phyloP scores from a whole-genome alignment of 768 basidiomycete species.

The Lepiota venenata region DNA sequence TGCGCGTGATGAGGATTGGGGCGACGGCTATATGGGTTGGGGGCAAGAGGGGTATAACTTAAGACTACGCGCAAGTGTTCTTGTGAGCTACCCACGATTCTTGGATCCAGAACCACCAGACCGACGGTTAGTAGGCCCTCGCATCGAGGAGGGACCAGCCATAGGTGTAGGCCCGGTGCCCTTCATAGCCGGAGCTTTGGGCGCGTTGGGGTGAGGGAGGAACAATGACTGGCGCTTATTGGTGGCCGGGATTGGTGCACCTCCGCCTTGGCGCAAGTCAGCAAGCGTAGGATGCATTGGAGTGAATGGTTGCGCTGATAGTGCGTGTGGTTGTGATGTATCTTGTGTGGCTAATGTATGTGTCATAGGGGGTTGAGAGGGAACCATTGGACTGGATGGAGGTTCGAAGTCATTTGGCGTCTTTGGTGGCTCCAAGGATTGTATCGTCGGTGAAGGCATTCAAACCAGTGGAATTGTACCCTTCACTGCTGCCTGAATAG shows the following conservation, averaged over 20 bases:
- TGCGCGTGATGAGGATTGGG: too few species aligned
- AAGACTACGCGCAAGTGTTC: too few species aligned
- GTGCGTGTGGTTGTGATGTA: slow-evolving; percentile 9
- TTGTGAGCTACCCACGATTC: too few species aligned
- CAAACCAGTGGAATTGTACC: slow-evolving; percentile 17
- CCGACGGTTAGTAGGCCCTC: too few species aligned
- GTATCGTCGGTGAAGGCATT: slow-evolving; percentile 20
- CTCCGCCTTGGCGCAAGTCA: slow-evolving; percentile 26
- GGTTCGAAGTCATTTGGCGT: background rate
- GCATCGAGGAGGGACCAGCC: too few species aligned
- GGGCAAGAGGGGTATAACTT: too few species aligned
- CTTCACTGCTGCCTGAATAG: slow-evolving; percentile 13
- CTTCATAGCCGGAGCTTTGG: slow-evolving; percentile 31
- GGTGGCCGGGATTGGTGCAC: slow-evolving; percentile 23
- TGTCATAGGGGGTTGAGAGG: slow-evolving; percentile 17
- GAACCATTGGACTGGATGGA: slow-evolving; percentile 15
- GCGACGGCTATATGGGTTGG: too few species aligned
- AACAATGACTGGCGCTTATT: slow-evolving; percentile 37
- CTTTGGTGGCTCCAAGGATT: background rate
- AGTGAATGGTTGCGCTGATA: slow-evolving; percentile 9
- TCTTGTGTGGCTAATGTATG: background rate
- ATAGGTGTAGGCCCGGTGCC: too few species aligned
- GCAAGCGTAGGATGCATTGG: too few species aligned
- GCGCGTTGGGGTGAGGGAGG: slow-evolving; percentile 44
- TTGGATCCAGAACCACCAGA: too few species aligned